Conservation (phyloP, 106 monocot species). For the Ottelia alismoides region DNA sequence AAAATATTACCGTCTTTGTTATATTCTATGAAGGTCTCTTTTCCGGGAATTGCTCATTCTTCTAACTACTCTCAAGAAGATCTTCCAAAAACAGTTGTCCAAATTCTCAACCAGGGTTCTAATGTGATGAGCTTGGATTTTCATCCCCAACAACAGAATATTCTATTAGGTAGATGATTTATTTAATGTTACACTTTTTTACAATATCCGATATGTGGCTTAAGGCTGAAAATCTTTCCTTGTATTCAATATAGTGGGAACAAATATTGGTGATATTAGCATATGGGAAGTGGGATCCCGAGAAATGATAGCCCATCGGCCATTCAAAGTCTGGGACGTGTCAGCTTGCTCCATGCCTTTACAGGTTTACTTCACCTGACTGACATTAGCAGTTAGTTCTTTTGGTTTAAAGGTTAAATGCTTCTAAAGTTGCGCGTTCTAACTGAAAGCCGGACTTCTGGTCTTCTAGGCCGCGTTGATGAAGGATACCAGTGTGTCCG, state of each 20-base stretch:
- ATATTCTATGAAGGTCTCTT: conserved; percentile 78
- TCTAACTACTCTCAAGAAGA: conserved; percentile 80
- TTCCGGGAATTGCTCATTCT: conserved; percentile 53
- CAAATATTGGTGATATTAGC: conserved; percentile 94
- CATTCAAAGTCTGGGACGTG: conserved; percentile 81
- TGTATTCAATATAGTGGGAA: conserved; percentile 69
- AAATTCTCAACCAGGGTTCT: conserved; percentile 82
- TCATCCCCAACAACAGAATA: conserved; percentile 86
- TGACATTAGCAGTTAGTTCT: no score
- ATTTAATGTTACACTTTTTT: no score
- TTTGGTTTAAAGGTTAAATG: no score
- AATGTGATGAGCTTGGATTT: conserved; percentile 99
- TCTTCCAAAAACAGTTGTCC: conserved; percentile 72
- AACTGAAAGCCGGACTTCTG: no score
- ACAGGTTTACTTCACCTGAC: no score
- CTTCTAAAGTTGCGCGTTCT: no score
- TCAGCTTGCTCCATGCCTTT: conserved; percentile 60
- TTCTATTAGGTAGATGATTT: conserved; percentile 61
- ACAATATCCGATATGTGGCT: no score
- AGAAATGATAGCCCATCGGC: conserved; percentile 73
- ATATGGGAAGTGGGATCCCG: conserved; percentile 97
- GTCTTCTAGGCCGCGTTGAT: conserved; percentile 59
- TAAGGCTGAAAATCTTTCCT: not conserved
- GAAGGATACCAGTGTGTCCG: conserved; percentile 88
- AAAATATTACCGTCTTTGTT: no score